Evolutionary conservation across 768 basidiomycete species (phyloP).

Genomic region (Boletellus sp.): DNA sequence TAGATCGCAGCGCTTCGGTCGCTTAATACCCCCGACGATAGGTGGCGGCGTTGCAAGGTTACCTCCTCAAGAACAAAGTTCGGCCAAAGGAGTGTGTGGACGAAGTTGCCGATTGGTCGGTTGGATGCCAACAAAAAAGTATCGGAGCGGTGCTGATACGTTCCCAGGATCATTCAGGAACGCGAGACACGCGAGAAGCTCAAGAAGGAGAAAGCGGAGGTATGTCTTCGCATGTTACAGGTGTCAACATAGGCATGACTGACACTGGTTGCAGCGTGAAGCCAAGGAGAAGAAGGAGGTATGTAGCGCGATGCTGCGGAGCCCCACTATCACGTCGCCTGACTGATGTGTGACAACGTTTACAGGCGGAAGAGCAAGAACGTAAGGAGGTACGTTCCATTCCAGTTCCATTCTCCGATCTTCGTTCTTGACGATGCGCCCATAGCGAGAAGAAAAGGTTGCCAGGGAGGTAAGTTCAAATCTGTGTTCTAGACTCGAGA

Average conservation of each 20-base stretch:
- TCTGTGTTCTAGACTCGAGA: not conserved
- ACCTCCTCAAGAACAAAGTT: slow-evolving; percentile 85
- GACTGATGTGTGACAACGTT: slow-evolving; percentile 2
- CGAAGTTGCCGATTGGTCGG: slow-evolving; percentile 70
- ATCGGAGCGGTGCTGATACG: slow-evolving; percentile 3
- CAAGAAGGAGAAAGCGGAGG: slow-evolving; percentile 73
- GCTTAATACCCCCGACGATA: slow-evolving; percentile 24
- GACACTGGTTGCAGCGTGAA: slow-evolving; percentile 53
- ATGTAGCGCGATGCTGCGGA: slow-evolving; percentile 9
- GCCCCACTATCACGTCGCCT: not conserved
- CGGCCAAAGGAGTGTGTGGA: slow-evolving; percentile 83
- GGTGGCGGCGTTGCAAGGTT: slow-evolving; percentile 84
- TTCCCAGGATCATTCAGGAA: slow-evolving; percentile 59
- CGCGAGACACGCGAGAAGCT: slow-evolving; percentile 81
- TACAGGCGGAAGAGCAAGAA: slow-evolving; percentile 56
- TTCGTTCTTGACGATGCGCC: slow-evolving; percentile 6
- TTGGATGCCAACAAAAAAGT: slow-evolving; percentile 5
- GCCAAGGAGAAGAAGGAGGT: slow-evolving; percentile 77
- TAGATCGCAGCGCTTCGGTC: not conserved
- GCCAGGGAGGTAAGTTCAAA: slow-evolving; percentile 48
- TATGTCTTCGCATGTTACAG: slow-evolving; percentile 18
- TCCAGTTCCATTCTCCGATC: not conserved
- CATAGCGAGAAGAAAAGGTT: slow-evolving; percentile 50
- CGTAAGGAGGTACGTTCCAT: slow-evolving; percentile 51
- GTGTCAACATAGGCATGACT: not conserved